Evolutionary conservation across 352 stramenopile species (phyloP).

Genomic region (Blastocystis hominis): DNA sequence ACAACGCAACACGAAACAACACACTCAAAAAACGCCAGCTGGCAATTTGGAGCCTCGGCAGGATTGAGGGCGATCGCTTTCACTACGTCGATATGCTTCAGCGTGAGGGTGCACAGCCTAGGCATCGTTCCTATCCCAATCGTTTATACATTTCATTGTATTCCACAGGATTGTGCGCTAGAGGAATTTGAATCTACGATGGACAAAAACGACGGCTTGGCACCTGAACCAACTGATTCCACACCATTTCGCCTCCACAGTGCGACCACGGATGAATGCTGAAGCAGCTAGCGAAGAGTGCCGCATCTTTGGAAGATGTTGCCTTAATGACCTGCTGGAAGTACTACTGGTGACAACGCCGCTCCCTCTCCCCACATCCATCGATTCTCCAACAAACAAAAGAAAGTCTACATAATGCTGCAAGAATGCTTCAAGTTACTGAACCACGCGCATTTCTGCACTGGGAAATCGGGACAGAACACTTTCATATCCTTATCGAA

Average conservation of each 20-base stretch:
- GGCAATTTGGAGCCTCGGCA: too few species aligned
- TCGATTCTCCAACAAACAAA: conserved; percentile 24
- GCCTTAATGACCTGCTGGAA: not conserved
- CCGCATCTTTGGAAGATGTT: not conserved
- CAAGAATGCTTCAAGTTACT: not conserved
- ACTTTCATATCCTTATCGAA: conserved; percentile 30
- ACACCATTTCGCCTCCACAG: not conserved
- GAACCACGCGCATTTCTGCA: conserved; percentile 1
- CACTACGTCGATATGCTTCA: too few species aligned
- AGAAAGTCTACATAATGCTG: not conserved
- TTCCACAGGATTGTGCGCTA: too few species aligned
- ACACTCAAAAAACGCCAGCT: conserved; percentile 12
- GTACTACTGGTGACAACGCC: not conserved
- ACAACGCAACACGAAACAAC: too few species aligned
- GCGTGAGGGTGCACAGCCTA: too few species aligned
- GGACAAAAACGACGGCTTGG: too few species aligned
- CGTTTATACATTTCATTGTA: too few species aligned
- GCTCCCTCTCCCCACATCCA: not conserved
- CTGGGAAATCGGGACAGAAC: conserved; percentile 33
- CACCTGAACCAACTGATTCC: not conserved
- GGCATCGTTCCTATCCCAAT: too few species aligned
- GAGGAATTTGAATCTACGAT: too few species aligned
- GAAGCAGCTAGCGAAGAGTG: not conserved
- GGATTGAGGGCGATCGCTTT: too few species aligned
- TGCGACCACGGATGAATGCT: not conserved